Evolutionary conservation across 2,329 filamentous ascomycete species (phyloP).

Genomic region (Botrytis sinoallii): DNA sequence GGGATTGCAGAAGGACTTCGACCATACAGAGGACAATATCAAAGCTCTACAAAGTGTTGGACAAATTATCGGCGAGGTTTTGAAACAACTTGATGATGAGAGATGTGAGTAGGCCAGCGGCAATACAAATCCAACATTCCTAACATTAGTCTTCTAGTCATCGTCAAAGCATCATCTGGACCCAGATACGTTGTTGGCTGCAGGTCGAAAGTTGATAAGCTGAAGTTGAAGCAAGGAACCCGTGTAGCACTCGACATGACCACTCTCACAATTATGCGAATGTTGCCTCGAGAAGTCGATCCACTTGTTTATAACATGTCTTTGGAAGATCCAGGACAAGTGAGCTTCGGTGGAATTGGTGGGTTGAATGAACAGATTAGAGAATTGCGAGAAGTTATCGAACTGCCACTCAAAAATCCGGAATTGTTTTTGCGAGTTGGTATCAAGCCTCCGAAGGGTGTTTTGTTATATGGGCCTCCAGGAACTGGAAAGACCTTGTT

Average conservation of each 20-base stretch:
- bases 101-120: slow-evolving; percentile 65
- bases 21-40: slow-evolving; percentile 98
- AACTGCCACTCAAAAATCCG: slow-evolving; percentile 96
- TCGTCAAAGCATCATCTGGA: slow-evolving; percentile 96
- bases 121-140: slow-evolving; percentile 15
- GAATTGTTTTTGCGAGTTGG: slow-evolving; percentile 95
- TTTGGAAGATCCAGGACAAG: slow-evolving; percentile 92
- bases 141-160: slow-evolving; percentile 58
- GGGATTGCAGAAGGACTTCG: slow-evolving; percentile 88
- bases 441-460: slow-evolving; percentile 98
- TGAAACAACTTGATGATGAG: slow-evolving; percentile 98
- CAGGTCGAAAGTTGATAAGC: slow-evolving; percentile 96
- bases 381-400: slow-evolving; percentile 95
- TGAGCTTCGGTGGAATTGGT: slow-evolving; percentile 97
- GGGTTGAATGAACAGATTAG: slow-evolving; percentile 97
- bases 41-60: slow-evolving; percentile 98
- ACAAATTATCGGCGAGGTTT: slow-evolving; percentile 97
- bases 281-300: slow-evolving; percentile 97
- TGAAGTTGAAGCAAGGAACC: slow-evolving; percentile 96
- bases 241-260: slow-evolving; percentile 99
- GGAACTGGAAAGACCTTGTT: slow-evolving; percentile 96
- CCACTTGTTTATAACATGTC: slow-evolving; percentile 99
- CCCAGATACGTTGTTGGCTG: slow-evolving; percentile 98
- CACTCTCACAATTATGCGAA: slow-evolving; percentile 98
- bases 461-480: slow-evolving; percentile 90